Evolutionary conservation across 139 green algal genomes (phyloP).

Genomic region (Nannochloris sp.): DNA sequence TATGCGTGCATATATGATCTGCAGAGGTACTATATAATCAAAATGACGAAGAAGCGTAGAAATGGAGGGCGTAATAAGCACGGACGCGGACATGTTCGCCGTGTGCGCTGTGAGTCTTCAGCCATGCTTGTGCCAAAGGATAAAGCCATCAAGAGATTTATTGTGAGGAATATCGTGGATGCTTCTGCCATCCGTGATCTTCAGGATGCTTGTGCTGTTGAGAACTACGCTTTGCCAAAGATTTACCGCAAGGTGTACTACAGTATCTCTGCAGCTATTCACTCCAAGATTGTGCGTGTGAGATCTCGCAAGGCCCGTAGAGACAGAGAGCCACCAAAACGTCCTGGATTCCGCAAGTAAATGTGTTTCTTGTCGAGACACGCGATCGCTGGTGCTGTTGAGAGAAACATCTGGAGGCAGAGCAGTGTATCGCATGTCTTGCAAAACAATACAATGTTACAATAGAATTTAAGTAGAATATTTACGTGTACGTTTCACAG

Average conservation of each 20-base stretch:
- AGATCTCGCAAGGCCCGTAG: slow-evolving; percentile 74
- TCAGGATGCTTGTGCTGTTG: slow-evolving; percentile 87
- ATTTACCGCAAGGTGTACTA: slow-evolving; percentile 99
- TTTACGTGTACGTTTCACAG: slow-evolving; percentile 9
- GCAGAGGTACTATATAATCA: not conserved
- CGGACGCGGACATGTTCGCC: slow-evolving; percentile 76
- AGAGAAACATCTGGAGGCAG: no score
- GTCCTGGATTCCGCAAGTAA: slow-evolving; percentile 26
- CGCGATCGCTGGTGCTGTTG: no score
- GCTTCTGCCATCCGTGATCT: slow-evolving; percentile 96
- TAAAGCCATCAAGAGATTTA: slow-evolving; percentile 99
- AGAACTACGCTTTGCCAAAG: slow-evolving; percentile 95
- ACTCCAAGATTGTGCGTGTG: slow-evolving; percentile 98
- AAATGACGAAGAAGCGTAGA: slow-evolving; percentile 36
- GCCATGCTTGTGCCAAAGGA: slow-evolving; percentile 94
- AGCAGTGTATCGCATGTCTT: not conserved
- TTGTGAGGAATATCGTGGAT: slow-evolving; percentile 95
- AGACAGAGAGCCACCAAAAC: slow-evolving; percentile 83
- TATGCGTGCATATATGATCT: not conserved
- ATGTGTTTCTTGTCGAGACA: not conserved
- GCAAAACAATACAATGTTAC: not conserved
- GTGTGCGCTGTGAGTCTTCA: slow-evolving; percentile 92
- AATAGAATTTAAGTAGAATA: not conserved
- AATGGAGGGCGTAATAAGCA: slow-evolving; percentile 65
- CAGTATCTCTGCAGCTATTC: slow-evolving; percentile 96